Evolutionary conservation across 2,329 filamentous ascomycete species (phyloP), one percentile per base, ranked within the genome.

Genomic region (Coccinonectria pachysandricola): DNA sequence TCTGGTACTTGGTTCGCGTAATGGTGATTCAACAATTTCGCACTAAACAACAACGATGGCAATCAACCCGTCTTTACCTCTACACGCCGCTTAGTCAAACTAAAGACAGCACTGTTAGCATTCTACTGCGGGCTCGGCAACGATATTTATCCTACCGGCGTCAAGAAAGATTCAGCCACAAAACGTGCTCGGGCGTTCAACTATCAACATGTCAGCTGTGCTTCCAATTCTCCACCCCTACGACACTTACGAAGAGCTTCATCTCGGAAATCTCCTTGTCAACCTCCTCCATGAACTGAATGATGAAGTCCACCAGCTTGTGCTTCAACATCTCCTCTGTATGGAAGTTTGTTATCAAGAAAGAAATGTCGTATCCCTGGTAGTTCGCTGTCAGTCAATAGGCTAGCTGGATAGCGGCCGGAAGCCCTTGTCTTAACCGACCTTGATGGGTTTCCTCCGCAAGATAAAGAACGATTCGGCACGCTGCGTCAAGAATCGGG

Each of bases 231-330:
- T 17, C 13, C 13, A 15, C 16, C 11, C n/a, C 4, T 9, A 15
- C 21, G n/a, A 23, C 16, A 66, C 84, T 44, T 71, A 95, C 88
- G 59, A 98, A 98, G 48, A 98, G 79, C 71, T 98, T 98, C 91
- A 98, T 96, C 63, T 98, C 92, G 3, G 91, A 96, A 34, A 98
- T 98, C 59, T 98, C 91, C 68, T 98, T 98, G 59, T 98, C 92
- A 4, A 98, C 92, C 56, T 98, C 91, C 59, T 98, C 88, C 88
- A 98, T 96, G 51, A 98, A 98, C 51, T 96, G 79, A 41, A 98
- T 95, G 44, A 98, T 93, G 50, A 98, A 98, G 56, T 98, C 91
- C 17, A 98, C 92, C 44, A 98, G 69, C 66, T 98, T 96, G 56
- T 98, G 88, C 68, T 96, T 96, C 53, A 96, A 59, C 86, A 98